Base-by-base conservation (phyloP, 2,329 filamentous ascomycete species). In the Colletotrichum tabaci region DNA sequence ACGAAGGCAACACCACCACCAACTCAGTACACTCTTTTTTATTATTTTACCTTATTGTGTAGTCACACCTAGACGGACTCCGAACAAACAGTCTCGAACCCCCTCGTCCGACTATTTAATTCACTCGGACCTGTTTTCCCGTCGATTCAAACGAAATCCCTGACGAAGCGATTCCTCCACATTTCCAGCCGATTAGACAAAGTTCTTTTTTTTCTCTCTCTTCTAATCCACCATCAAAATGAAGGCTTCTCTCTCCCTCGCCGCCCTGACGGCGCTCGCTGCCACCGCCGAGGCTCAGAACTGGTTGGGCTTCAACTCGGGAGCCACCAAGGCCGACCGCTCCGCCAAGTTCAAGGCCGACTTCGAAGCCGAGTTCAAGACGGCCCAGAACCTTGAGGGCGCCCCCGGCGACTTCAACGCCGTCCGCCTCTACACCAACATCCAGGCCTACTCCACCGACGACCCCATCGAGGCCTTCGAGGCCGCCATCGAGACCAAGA, bases 401-500 rank as follows among this genome's bases (percentile, higher is more conserved):
- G 82, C 87, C 35, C 87, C 88, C 12, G 87, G 87, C 71, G 82
- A 81, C 74, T 91, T 90, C 84, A 88, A 86, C 76, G 83, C 87
- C 69, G 86, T 90, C 75, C 88, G 90, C 63, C 84, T 92, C 42
- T 92, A 93, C 86, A 93, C 92, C 79, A 91, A 89, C 84, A 89
- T 91, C 79, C 87, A 89, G 80, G 87, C 87, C 77, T 84, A 89
- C 81, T 85, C 91, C 78, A 88, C 93, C 84, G 88, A 89, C 76
- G 92, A 96, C 81, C 95, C 94, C 63, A 86, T 97, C 78, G 85
- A 94, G 85, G 95, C 95, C 52, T 89, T 96, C 83, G 93, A 94
- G 83, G 91, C 91, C 46, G 91, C 91, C 76, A 84, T 91, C 56
- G 83, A 85, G 71, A 90, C 89, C 73, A 84, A 90, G 53, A 90